A percentile compares a stretch with the other conserved stretches of the same genome.
Evolutionary conservation across 805 yeast genomes (phyloP).

Genomic region (Maudiozyma turicensis): DNA sequence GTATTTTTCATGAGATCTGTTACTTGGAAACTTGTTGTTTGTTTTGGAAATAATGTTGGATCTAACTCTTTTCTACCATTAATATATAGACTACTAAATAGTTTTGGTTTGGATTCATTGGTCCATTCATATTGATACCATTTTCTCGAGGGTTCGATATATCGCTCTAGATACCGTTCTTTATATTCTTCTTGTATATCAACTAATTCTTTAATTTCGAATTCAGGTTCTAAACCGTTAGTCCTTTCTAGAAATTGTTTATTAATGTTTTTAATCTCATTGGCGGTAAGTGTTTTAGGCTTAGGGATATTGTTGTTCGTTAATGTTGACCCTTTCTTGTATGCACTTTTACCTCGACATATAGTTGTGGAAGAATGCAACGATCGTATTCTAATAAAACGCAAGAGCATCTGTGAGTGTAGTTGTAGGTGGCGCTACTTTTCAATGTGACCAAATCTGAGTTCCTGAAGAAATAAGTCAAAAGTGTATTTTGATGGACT

Average conservation of each 20-base stretch:
- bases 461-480: no score
- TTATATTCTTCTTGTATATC: conserved; percentile 14
- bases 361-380: background rate
- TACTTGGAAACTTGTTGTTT: background rate
- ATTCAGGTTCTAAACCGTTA: conserved; percentile 21
- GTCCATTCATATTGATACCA: conserved; percentile 14
- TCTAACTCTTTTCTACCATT: background rate
- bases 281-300: background rate
- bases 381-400: background rate
- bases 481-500: no score
- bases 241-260: conserved; percentile 16
- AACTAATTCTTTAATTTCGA: conserved; percentile 17
- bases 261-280: conserved; percentile 13
- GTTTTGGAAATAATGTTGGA: background rate
- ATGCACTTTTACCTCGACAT: background rate
- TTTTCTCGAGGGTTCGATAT: conserved; percentile 16
- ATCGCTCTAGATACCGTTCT: conserved; percentile 14
- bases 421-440: no score
- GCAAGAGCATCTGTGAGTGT: background rate
- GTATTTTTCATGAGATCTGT: conserved; percentile 4
- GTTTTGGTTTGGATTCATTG: background rate
- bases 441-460: no score
- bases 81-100: background rate
- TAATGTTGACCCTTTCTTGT: background rate
- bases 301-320: background rate